Evolutionary conservation across 1,284 basidiomycete species (phyloP), one percentile per base, ranked within the genome.

Genomic region (Pseudozyma thailandica): DNA sequence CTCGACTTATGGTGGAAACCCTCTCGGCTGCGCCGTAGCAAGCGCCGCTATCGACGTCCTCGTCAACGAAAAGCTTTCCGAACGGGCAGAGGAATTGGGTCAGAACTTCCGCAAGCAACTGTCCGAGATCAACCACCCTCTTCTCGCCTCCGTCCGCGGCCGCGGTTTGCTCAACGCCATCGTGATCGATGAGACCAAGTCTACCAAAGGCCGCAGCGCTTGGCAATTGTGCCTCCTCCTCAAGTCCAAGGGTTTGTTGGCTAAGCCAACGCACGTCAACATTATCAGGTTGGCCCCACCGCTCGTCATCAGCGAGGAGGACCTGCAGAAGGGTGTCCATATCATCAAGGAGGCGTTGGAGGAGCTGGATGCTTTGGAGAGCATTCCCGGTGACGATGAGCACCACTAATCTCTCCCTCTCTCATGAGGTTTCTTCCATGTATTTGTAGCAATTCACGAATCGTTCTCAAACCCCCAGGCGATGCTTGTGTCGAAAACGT

Each of bases 271-370:
- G 0, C 95, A 98, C 81, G 88, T 90, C 44, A 95, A 97, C 84
- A 93, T 93, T 90, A 93, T 98, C 74, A 92, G 95, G 30, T 94
- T 98, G 79, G 92, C 95, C 1, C 95, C 95, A 3, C 95, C 95
- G 1, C 85, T 98, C 42, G 93, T 98, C 56, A 98, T 98, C 68
- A 86, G 88, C 20, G 92, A 97, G 79, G 89, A 88, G 37, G 93
- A 97, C 68, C 82, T 98, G 55, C 85, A 87, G 82, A 89, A 88
- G 83, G 90, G 90, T 16, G 86, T 97, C 15, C 84, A 85, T 55
- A 89, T 92, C 58, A 94, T 98, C 78, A 88, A 87, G 41, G 87
- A 91, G 75, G 90, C 89, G 37, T 85, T 98, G 46, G 82, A 85
- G 18, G 93, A 96, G 80, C 86, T 98, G 48, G 95, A 98, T 83